phyloP scores from a whole-genome alignment of 345 rosid species.

The Dipteronia sinensis region DNA sequence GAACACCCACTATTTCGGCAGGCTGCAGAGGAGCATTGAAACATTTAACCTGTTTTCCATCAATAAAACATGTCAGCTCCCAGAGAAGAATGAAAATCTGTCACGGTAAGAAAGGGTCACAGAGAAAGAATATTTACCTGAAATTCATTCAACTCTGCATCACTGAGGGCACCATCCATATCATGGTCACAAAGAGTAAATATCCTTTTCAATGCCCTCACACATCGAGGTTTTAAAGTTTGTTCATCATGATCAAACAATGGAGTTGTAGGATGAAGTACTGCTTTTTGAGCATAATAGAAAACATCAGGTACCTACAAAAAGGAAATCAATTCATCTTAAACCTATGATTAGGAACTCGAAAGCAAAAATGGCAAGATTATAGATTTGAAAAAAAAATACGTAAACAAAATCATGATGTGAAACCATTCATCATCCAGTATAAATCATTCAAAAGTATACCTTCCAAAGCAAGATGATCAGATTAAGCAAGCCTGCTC shows the following conservation, averaged over 20 bases:
- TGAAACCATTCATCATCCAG: background rate
- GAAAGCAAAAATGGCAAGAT: background rate
- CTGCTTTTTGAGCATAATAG: slow-evolving; percentile 79
- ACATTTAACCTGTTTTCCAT: slow-evolving; percentile 62
- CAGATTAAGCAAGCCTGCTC: background rate
- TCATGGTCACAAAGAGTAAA: slow-evolving; percentile 74
- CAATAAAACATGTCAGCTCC: slow-evolving; percentile 26
- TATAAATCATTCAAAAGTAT: background rate
- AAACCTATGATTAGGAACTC: background rate
- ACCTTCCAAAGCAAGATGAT: background rate
- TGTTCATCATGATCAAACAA: slow-evolving; percentile 80
- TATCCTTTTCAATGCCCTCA: slow-evolving; percentile 77
- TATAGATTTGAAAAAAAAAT: background rate
- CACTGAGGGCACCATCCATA: slow-evolving; percentile 82
- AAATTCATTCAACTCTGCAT: slow-evolving; percentile 77
- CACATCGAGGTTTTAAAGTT: slow-evolving; percentile 61
- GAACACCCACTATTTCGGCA: slow-evolving; percentile 73
- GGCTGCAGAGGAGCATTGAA: slow-evolving; percentile 77
- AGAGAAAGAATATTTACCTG: slow-evolving; percentile 50
- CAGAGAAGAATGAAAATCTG: slow-evolving; percentile 9
- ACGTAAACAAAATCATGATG: background rate
- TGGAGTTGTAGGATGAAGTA: slow-evolving; percentile 81
- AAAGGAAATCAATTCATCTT: background rate
- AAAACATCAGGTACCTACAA: slow-evolving; percentile 85
- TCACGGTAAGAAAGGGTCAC: slow-evolving; percentile 8